A percentile compares a stretch with the other conserved stretches of the same genome.
Evolutionary conservation across 768 basidiomycete species (phyloP).

Genomic region (Suillus ampliporus): DNA sequence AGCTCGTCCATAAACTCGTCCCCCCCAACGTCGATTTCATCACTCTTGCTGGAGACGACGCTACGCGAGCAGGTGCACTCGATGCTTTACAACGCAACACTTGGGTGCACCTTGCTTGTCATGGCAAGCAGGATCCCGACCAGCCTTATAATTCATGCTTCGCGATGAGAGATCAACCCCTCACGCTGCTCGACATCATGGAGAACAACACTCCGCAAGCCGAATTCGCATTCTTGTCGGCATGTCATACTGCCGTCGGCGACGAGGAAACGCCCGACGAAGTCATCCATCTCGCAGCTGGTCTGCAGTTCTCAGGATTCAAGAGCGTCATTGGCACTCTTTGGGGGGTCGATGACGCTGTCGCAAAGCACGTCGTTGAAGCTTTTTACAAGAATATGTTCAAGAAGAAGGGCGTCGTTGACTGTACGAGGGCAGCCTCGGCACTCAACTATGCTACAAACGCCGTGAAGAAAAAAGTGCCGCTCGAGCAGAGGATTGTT

Average conservation of each 20-base stretch:
- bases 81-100: too few relatives aligned
- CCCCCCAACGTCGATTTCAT: conserved; percentile 10
- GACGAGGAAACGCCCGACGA: too few relatives aligned
- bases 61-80: neutral
- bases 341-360: too few relatives aligned
- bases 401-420: neutral
- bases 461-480: conserved; percentile 2
- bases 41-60: neutral
- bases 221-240: conserved; percentile 22
- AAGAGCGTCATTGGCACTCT: too few relatives aligned
- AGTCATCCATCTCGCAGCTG: too few relatives aligned
- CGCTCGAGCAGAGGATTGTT: conserved; percentile 6
- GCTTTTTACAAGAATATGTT: conserved; percentile 11
- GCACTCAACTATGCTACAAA: too few relatives aligned
- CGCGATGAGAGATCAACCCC: neutral
- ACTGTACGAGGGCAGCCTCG: conserved; percentile 7
- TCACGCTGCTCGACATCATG: conserved; percentile 11
- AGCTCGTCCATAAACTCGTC: too few relatives aligned
- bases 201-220: neutral
- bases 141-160: conserved; percentile 19
- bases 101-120: conserved; percentile 6
- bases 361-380: too few relatives aligned
- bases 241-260: conserved; percentile 14
- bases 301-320: too few relatives aligned
- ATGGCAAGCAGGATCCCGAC: conserved; percentile 13